Evolutionary conservation across 2,329 filamentous ascomycete genomes (phyloP), one percentile per base, ranked within the genome.

Genomic region (Helotiales sp.): DNA sequence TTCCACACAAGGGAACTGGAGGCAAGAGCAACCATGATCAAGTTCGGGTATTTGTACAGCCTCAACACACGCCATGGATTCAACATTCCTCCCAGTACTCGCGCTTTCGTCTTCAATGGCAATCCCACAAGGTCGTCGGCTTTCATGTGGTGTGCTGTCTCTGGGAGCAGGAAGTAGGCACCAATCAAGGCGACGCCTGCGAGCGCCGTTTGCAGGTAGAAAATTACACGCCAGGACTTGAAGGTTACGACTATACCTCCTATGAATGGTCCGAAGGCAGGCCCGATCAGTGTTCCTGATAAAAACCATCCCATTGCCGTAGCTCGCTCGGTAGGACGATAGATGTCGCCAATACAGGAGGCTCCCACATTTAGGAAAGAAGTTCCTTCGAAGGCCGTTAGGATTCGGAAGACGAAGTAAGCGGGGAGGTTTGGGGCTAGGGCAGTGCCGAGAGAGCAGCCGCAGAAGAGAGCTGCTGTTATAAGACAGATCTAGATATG

Each of bases 241-340:
- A 88, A 93, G 0, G 91, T 93, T 17, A 93, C 90, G 60, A 95
- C 92, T 52, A 93, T 88, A 26, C 91, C 92, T 63, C 91, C 87
- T 10, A 93, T 81, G 73, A 93, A 91, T 0, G 87, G 86, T 0
- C 91, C 90, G 74, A 91, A 82, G 0, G 88, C 89, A 6, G 91
- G 91, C 0, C 91, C 91, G 54, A 93, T 87, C 0, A 93, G 80
- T 0, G 89, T 92, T 0, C 91, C 91, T 0, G 85, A 87, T 45
- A 93, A 77, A 73, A 93, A 93, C 88, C 89, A 93, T 0, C 89
- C 88, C 11, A 92, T 84, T 1, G 90, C 91, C 2, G 89, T 93
- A 2, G 87, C 91, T 28, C 92, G 85, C 70, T 91, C 88, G 0
- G 87, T 88, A 3, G 88, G 87, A 1, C 86, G 84, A 71, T 89